These are phyloP conservation scores for Saccharomycopsis schoenii DNA, from an alignment of 805 yeast species.

Conservation along the genomic window DNA sequence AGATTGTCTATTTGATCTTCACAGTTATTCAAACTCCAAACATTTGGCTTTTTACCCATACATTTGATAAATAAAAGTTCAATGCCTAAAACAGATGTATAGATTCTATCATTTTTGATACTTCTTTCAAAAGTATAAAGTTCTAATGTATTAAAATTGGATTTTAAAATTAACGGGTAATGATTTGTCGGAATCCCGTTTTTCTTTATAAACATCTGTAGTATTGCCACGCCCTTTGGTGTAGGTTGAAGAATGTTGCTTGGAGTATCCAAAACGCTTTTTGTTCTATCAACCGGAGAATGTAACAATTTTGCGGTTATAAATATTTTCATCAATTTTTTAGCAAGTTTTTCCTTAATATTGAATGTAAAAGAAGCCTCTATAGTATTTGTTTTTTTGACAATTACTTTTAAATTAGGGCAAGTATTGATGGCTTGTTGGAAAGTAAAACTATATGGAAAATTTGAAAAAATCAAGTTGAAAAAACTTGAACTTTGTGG, in stretches of 20 bases:
- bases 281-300: conserved; percentile 65
- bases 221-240: conserved; percentile 75
- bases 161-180: conserved; percentile 39
- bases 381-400: conserved; percentile 37
- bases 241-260: conserved; percentile 64
- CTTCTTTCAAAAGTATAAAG: conserved; percentile 61
- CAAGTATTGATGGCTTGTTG: conserved; percentile 44
- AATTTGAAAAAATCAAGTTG: conserved; percentile 24
- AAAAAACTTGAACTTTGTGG: not conserved
- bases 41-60: conserved; percentile 59
- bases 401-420: conserved; percentile 37
- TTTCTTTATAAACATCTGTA: conserved; percentile 49
- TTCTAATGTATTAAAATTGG: conserved; percentile 62
- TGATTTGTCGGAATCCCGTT: conserved; percentile 37
- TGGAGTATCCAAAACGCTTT: conserved; percentile 28
- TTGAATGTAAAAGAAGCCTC: conserved; percentile 45
- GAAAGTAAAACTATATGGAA: conserved; percentile 44
- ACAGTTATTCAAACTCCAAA: conserved; percentile 50
- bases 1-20: conserved; percentile 34
- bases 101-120: conserved; percentile 43
- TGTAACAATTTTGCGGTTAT: conserved; percentile 59
- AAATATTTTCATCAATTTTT: conserved; percentile 38
- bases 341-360: conserved; percentile 42
- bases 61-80: conserved; percentile 50
- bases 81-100: conserved; percentile 55